Conservation (phyloP, 257 asterid species). For the Salvia miltiorrhiza region DNA sequence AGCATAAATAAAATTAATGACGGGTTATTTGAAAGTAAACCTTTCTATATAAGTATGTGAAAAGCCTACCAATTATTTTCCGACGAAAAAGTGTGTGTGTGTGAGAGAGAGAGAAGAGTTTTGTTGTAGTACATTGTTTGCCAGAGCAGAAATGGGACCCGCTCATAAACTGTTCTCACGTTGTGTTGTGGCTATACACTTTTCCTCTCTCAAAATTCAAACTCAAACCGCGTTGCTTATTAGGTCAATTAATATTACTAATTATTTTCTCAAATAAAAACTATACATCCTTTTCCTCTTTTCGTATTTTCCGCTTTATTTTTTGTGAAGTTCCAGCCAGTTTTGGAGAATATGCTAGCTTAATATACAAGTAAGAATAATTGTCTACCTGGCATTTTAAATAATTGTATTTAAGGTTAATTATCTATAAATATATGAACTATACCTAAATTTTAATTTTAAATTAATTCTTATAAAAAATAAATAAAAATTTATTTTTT, state of each 20-base stretch:
- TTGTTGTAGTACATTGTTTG: constrained; percentile 17
- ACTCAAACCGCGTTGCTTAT: constrained; percentile 27
- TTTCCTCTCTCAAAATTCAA: neutral
- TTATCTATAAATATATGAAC: no score
- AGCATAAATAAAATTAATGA: neutral
- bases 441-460: no score
- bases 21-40: neutral
- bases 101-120: neutral
- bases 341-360: constrained; percentile 11
- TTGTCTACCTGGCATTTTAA: neutral
- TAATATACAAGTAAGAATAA: neutral
- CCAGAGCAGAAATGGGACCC: constrained; percentile 24
- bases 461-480: no score
- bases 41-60: no score
- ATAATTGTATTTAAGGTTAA: neutral
- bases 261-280: neutral
- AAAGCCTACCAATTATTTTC: neutral
- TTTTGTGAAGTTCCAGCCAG: neutral
- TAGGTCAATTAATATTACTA: neutral
- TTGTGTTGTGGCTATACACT: neutral
- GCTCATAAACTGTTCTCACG: constrained; percentile 10
- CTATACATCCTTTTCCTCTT: neutral
- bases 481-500: no score
- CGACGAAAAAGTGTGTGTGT: neutral
- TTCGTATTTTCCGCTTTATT: neutral